Evolutionary conservation across 2,329 filamentous ascomycete species (phyloP).

Genomic region (Epichloe baconii): DNA sequence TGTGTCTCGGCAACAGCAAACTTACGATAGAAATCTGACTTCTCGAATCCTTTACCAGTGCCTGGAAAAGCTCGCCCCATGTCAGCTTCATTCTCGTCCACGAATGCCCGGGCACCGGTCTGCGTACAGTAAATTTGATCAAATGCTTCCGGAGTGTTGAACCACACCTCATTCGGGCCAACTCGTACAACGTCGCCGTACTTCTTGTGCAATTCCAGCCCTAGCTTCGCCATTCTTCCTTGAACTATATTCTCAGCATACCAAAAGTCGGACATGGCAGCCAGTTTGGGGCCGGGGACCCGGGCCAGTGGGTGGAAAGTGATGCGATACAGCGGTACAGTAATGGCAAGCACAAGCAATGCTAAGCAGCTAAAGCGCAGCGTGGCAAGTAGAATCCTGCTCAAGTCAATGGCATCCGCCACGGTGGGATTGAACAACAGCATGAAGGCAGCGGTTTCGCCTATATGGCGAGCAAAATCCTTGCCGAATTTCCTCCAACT

Average conservation of each 20-base stretch:
- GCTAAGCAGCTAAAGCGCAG: neutral
- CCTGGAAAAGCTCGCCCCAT: constrained; percentile 17
- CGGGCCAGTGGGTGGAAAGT: constrained; percentile 29
- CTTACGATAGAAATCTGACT: constrained; percentile 40
- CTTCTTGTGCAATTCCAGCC: constrained; percentile 27
- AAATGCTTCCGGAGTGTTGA: constrained; percentile 34
- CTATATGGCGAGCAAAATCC: too few relatives aligned
- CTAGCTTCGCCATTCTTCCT: constrained; percentile 28
- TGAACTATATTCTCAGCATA: constrained; percentile 31
- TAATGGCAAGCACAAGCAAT: constrained; percentile 9
- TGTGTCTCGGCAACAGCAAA: neutral
- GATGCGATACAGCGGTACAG: constrained; percentile 22
- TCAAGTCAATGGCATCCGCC: neutral
- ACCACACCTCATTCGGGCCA: constrained; percentile 41
- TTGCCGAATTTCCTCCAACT: too few relatives aligned
- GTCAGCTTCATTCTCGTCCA: neutral
- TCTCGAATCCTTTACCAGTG: constrained; percentile 33
- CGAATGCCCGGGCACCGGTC: neutral
- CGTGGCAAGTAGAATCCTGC: neutral
- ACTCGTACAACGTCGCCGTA: constrained; percentile 41
- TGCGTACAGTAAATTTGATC: constrained; percentile 33
- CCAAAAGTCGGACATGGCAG: constrained; percentile 35
- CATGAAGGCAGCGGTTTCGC: neutral
- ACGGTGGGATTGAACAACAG: neutral
- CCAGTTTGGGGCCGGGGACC: constrained; percentile 33